Percentiles rank a stretch among this genome's conserved stretches.
Conservation (phyloP, 2,329 filamentous ascomycete genomes). For the Colletotrichum echinochloae region DNA sequence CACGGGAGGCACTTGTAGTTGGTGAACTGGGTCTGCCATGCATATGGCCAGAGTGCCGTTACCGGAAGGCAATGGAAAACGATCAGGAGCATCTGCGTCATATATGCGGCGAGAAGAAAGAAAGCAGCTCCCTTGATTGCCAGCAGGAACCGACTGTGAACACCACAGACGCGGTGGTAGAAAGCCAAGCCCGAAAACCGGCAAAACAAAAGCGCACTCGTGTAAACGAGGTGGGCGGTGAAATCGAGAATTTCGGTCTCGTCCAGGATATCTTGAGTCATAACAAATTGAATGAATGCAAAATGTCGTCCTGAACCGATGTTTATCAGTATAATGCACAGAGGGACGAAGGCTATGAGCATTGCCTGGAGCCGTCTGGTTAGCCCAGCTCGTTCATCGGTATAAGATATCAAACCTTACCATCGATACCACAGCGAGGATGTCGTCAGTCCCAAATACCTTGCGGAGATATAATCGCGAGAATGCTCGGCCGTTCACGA, state of each 20-base stretch:
- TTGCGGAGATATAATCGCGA: conserved; percentile 53
- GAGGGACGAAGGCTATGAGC: conserved; percentile 56
- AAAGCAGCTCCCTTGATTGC: conserved; percentile 52
- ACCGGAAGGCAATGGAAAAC: conserved; percentile 65
- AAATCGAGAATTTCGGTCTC: conserved; percentile 62
- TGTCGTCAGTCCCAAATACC: conserved; percentile 54
- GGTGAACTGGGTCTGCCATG: conserved; percentile 55
- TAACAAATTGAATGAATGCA: conserved; percentile 60
- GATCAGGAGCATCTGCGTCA: conserved; percentile 62
- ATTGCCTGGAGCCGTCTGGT: conserved; percentile 43
- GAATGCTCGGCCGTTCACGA: conserved; percentile 51
- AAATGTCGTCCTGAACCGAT: conserved; percentile 61
- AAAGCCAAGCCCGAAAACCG: conserved; percentile 65
- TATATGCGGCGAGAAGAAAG: conserved; percentile 55
- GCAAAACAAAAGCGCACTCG: conserved; percentile 61
- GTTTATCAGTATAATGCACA: conserved; percentile 58
- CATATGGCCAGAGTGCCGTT: conserved; percentile 64
- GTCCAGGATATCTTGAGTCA: conserved; percentile 55
- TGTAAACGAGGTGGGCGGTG: conserved; percentile 63
- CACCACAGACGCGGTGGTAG: conserved; percentile 59
- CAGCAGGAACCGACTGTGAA: conserved; percentile 51
- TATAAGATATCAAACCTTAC: conserved; percentile 44
- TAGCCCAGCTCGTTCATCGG: neutral
- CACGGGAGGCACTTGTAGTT: conserved; percentile 60
- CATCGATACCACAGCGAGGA: conserved; percentile 51